Conservation (phyloP, 2,329 filamentous ascomycete species). For the Nigrospora osmanthi region DNA sequence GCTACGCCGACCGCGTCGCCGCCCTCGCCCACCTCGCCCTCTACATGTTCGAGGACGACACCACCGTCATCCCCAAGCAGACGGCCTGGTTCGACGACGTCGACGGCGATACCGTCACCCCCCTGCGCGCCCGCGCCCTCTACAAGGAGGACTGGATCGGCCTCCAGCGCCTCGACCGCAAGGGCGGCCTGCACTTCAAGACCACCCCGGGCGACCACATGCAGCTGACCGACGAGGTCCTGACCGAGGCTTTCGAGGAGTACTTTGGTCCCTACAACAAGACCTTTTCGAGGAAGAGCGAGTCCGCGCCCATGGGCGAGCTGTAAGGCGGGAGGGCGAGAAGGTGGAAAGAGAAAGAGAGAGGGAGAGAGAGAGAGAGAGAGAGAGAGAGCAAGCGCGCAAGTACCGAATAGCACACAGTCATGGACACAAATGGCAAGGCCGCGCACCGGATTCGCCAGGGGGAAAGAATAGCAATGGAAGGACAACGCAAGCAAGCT, state of each 20-base stretch:
- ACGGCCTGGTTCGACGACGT: conserved; percentile 86
- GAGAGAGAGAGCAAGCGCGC: background rate
- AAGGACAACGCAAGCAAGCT: background rate
- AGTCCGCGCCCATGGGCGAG: conserved; percentile 22
- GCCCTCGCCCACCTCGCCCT: conserved; percentile 72
- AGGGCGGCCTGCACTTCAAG: conserved; percentile 70
- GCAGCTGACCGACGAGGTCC: conserved; percentile 58
- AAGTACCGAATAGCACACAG: too few relatives aligned
- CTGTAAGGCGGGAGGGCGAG: conserved; percentile 18
- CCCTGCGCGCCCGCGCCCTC: conserved; percentile 59
- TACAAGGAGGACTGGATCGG: conserved; percentile 95
- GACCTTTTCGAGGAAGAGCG: conserved; percentile 20
- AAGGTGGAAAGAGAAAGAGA: background rate
- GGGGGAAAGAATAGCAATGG: background rate
- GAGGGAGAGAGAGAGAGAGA: background rate
- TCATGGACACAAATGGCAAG: too few relatives aligned
- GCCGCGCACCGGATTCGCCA: background rate
- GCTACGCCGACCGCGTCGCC: conserved; percentile 65
- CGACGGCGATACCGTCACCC: conserved; percentile 60
- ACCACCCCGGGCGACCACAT: conserved; percentile 75
- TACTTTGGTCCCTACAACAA: conserved; percentile 53
- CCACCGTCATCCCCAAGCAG: conserved; percentile 82
- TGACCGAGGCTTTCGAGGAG: conserved; percentile 58
- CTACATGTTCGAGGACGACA: conserved; percentile 84
- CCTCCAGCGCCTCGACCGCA: conserved; percentile 68